These are phyloP conservation scores for Fusarium sp. DNA, from an alignment of 2,329 filamentous ascomycete genomes.

Conservation along the genomic window DNA sequence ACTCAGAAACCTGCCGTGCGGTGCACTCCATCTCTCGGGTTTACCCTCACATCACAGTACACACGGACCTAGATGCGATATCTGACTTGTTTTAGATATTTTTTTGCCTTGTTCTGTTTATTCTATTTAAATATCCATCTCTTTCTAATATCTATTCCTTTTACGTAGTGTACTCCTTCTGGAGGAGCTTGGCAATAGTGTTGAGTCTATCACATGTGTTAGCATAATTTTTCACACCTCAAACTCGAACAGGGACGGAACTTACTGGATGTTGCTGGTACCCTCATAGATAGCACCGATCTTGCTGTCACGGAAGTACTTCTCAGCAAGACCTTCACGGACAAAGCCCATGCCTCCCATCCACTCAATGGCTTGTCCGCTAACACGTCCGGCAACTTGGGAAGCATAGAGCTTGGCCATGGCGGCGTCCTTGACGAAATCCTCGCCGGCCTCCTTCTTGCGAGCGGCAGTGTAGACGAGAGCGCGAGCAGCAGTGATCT, in stretches of 20 bases:
- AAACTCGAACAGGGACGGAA: constrained; percentile 16
- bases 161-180: constrained; percentile 70
- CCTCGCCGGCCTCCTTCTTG: constrained; percentile 97
- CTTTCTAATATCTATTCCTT: constrained; percentile 19
- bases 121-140: constrained; percentile 18
- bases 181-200: constrained; percentile 72
- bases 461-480: constrained; percentile 96
- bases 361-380: constrained; percentile 92
- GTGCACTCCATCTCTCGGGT: background rate
- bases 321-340: constrained; percentile 94
- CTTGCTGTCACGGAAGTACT: constrained; percentile 98
- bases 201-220: constrained; percentile 62
- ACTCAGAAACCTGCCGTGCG: background rate
- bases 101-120: constrained; percentile 29
- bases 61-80: too few species aligned
- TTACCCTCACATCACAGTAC: background rate
- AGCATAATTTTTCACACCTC: constrained; percentile 8
- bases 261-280: constrained; percentile 80
- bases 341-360: constrained; percentile 99
- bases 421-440: constrained; percentile 94
- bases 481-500: constrained; percentile 90
- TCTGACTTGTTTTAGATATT: constrained; percentile 25
- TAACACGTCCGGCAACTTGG: constrained; percentile 90
- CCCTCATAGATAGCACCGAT: constrained; percentile 98
- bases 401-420: constrained; percentile 98